phyloP scores from a whole-genome alignment of 257 asterid species.

The Ilex aquifolium region DNA sequence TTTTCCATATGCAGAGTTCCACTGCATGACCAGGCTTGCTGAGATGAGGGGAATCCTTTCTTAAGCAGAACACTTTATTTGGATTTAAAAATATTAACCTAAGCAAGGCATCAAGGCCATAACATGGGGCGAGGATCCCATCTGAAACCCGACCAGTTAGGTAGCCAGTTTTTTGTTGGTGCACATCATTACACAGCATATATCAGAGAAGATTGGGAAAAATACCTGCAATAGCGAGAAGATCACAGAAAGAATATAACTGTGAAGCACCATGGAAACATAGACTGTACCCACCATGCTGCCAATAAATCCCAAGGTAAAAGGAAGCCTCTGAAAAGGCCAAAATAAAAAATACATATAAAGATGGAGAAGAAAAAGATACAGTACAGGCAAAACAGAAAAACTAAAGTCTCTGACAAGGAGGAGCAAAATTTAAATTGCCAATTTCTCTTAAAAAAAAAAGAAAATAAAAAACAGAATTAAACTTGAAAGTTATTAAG shows the following conservation, averaged over 20 bases:
- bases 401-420: background rate
- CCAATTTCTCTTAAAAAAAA: background rate
- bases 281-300: conserved; percentile 76
- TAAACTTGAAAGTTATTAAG: background rate
- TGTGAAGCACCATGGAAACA: conserved; percentile 84
- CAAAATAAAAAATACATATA: conserved; percentile 7
- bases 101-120: too few relatives aligned
- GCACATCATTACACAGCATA: background rate
- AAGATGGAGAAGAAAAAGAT: background rate
- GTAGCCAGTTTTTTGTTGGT: too few relatives aligned
- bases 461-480: background rate
- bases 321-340: conserved; percentile 65
- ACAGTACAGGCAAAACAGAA: background rate
- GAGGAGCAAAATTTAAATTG: background rate
- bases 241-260: conserved; percentile 69
- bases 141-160: too few relatives aligned
- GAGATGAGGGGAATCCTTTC: too few relatives aligned
- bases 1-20: too few relatives aligned
- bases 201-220: background rate
- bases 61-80: too few relatives aligned
- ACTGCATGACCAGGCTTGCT: too few relatives aligned
- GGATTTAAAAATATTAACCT: too few relatives aligned
- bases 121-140: too few relatives aligned
- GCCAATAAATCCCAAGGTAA: conserved; percentile 60
- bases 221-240: conserved; percentile 78